These are phyloP conservation scores for Hanseniaspora valbyensis DNA, from an alignment of 805 yeast genomes.

Conservation along the genomic window DNA sequence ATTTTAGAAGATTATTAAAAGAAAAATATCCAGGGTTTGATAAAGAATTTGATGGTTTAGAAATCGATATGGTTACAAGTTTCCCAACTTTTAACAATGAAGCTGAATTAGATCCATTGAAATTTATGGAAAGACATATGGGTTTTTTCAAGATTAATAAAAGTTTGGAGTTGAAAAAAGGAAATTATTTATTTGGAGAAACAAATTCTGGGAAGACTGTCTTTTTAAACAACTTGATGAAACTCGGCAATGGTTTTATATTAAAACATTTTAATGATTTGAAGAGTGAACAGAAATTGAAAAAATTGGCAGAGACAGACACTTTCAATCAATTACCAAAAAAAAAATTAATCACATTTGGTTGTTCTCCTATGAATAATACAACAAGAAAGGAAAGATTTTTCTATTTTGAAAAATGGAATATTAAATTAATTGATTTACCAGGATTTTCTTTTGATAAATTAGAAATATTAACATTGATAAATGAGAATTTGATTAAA, in stretches of 20 bases:
- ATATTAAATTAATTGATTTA: background rate
- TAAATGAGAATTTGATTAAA: background rate
- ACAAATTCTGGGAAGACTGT: conserved; percentile 6
- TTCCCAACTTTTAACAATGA: background rate
- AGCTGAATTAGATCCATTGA: background rate
- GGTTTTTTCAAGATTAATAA: background rate
- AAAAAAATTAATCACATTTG: background rate
- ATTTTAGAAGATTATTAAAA: background rate
- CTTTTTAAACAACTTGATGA: background rate
- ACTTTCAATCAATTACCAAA: background rate
- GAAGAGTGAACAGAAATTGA: background rate
- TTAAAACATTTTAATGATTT: background rate
- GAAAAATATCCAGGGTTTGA: background rate
- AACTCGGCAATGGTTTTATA: background rate
- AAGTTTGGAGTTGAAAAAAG: background rate
- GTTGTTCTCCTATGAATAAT: conserved; percentile 10
- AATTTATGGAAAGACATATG: background rate
- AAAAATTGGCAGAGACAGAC: background rate
- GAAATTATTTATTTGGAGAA: conserved; percentile 3
- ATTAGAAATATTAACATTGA: background rate
- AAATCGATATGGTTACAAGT: background rate
- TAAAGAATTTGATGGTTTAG: background rate
- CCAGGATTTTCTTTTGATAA: conserved; percentile 6
- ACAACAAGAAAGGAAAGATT: conserved; percentile 4
- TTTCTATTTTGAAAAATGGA: conserved; percentile 2